Evolutionary conservation across 495 filamentous ascomycete genomes (phyloP), one percentile per base, ranked within the genome.

Genomic region (Neurospora discreta): DNA sequence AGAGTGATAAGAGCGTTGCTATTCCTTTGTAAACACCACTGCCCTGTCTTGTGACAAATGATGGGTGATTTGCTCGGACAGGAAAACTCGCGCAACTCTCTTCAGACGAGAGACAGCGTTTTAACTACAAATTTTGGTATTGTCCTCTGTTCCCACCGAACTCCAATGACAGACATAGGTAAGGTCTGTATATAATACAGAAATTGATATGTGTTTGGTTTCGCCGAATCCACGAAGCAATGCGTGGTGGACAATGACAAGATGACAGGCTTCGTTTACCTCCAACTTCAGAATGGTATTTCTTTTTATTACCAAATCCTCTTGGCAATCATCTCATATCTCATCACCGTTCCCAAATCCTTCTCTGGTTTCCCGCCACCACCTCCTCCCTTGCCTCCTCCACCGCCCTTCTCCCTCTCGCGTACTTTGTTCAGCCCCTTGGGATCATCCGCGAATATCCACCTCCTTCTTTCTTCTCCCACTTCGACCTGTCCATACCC

Each of bases 331-430:
- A 97, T 96, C 74, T 89, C 90, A 65, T 65, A 65, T 26, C 52
- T 65, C 52, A 65, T 65, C 6, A 65, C 52, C 13, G 52, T 65
- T 8, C 23, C 77, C 77, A 80, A 58, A 78, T 80, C 52, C 77
- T 71, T 76, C 39, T 74, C 13, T 91, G 93, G 91, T 89, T 95
- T 98, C 97, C 76, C 98, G 98, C 79, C 98, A 97, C 79, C 95
- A 84, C 76, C 86, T 86, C 76, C 86, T 86, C 9, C 98, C 92
- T 71, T 87, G 85, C 18, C 89, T 89, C 82, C 68, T 78, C 79
- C 72, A 7, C 92, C 97, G 75, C 90, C 91, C 84, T 98, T 81
- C 71, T 95, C 93, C 72, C 88, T 89, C 74, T 94, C 92, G 75
- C 89, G 88, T 73, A 91, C 79, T 73, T 86, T 86, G 73, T 85